Evolutionary conservation across 306 rosid genomes (phyloP).

Genomic region (Prunus salicina): DNA sequence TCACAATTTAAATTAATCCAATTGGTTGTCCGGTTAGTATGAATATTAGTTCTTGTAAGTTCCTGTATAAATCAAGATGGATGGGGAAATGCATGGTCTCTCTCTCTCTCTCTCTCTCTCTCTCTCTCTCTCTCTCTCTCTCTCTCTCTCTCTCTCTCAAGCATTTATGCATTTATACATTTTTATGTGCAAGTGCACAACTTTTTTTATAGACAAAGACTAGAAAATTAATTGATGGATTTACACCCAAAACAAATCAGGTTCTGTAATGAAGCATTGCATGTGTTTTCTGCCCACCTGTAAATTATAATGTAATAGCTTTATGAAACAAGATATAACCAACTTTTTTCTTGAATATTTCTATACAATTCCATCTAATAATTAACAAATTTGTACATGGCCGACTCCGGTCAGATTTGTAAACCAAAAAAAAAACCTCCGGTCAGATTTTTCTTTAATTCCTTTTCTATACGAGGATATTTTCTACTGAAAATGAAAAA

Average conservation of each 20-base stretch:
- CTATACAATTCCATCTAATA: neutral
- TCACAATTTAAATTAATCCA: neutral
- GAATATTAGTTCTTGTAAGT: neutral
- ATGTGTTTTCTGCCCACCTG: no score
- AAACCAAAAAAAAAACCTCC: no score
- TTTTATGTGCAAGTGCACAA: neutral
- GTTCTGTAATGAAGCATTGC: no score
- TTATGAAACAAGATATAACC: neutral
- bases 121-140: no score
- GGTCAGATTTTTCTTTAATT: neutral
- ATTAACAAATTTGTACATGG: neutral
- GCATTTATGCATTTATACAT: neutral
- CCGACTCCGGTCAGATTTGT: neutral
- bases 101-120: no score
- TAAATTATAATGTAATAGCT: no score
- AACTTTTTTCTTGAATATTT: neutral
- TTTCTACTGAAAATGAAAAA: neutral
- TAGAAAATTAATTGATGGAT: no score
- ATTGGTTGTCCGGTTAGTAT: neutral
- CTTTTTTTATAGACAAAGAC: no score
- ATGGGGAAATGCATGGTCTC: neutral
- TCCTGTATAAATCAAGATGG: neutral
- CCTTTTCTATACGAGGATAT: neutral
- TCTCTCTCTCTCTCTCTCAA: neutral
- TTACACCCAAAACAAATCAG: no score